Evolutionary conservation across 257 asterid genomes (phyloP), one percentile per base, ranked within the genome.

Genomic region (Striga asiatica): DNA sequence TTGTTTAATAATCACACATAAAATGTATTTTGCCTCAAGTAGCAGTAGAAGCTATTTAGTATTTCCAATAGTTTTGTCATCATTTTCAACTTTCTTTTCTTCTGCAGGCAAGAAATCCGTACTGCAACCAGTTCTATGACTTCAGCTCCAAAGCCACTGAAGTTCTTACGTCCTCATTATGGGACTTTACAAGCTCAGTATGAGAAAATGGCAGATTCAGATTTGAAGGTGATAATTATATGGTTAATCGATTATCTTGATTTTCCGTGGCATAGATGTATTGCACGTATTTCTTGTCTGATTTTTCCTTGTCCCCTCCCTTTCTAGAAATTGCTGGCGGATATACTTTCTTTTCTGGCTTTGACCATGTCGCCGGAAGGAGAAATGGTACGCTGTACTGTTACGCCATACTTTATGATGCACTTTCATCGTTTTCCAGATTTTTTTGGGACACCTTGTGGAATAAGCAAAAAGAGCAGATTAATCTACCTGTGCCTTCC

Each of bases 321-420:
- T 10, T 23, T 25, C 64, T 79, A 87, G 99, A 88, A 72, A 71
- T 60, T 88, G 58, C 78, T 92, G 28, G 95, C 99, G 2, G 99
- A 92, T 70, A 83, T 92, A 68, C 97, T 92, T 22, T 92, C 99
- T 23, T 94, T 92, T 61, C 64, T 92, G 81, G 99, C 99, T 24
- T 71, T 88, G 84, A 92, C 99, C 28, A 92, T 92, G 99, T 85
- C 95, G 19, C 94, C 94, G 25, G 95, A 88, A 75, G 99, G 97
- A 64, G 91, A 88, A 77, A 75, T 95, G 87, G 98, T 91, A 78
- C 9, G 70, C 31, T 29, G 7, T 56, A 48, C 50, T 4, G 32
- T 54, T 22, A 42, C 29, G 49, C 37, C 32, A 27, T 54, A 46
- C 19, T n/a, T 48, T 20, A 23, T 37, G 24, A 21, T 21, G 50